Base-by-base conservation (phyloP, 2,329 filamentous ascomycete species). In the Fusarium sp. region DNA sequence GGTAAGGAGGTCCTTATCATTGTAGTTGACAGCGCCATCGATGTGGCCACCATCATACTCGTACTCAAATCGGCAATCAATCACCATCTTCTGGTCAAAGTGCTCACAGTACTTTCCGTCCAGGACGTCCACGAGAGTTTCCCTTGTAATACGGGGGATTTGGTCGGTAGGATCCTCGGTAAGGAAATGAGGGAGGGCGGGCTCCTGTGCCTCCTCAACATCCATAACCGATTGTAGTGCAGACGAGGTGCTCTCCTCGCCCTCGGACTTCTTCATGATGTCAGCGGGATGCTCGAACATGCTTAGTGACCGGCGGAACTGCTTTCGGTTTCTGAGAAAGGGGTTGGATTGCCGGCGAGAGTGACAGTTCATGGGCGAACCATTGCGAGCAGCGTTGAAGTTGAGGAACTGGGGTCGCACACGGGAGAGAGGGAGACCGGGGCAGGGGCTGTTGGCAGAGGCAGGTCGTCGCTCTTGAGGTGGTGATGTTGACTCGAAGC, bases 51-150 rank as follows among this genome's bases (percentile, higher is more conserved):
- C 96, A 18, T 98, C 93, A 81, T 97, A 99, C 84, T 99, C 96
- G 83, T 99, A 99, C 87, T 99, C 96, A 81, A 99, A 99, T 22
- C 96, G 93, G 83, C 96, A 99, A 83, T 99, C 96, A 79, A 99
- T 93, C 79, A 99, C 89, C 83, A 97, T 90, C 81, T 94, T 92
- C 80, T 95, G 90, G 69, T 95, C 91, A 82, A 93, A 98, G 27
- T 90, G 83, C 29, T 92, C 88, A 78, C 91, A 90, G 84, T 92
- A 98, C 77, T 93, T 93, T 70, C 95, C 95, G 82, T 98, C 93
- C 71, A 99, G 88, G 38, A 99, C 89, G n/a, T 95, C 90, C 65
- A 98, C 85, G 81, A 99, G 89, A 4, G 95, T 98, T 59, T 91
- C 88, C 80, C 92, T 92, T 66, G 91, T 90, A 79, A 99, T 98